Conservation (phyloP, 139 green algal species). For the Chlamydomonas schloesseri region DNA sequence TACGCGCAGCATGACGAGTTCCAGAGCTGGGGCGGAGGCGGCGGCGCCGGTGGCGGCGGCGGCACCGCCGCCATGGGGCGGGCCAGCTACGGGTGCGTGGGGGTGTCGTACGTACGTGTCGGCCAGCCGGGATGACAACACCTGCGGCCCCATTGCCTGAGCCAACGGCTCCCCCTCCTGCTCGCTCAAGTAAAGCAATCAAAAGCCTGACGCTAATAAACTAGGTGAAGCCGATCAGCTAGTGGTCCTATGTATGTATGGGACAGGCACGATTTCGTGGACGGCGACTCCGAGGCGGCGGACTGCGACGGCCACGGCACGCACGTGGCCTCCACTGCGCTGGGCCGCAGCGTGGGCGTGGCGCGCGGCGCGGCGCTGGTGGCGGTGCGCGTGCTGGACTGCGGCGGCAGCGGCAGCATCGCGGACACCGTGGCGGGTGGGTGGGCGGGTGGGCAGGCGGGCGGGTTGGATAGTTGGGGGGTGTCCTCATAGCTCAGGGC, state of each 20-base stretch:
- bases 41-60: not conserved
- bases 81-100: not conserved
- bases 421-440: slow-evolving; percentile 71
- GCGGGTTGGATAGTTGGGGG: not conserved
- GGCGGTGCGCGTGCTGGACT: slow-evolving; percentile 83
- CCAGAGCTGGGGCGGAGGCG: not conserved
- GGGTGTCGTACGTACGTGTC: not conserved
- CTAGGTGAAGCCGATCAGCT: no score
- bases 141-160: no score
- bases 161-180: no score
- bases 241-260: no score
- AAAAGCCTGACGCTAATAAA: no score
- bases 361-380: slow-evolving; percentile 81
- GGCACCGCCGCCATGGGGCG: no score
- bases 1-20: slow-evolving; percentile 75
- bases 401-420: slow-evolving; percentile 73
- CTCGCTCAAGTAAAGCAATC: no score
- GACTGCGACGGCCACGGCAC: slow-evolving; percentile 89
- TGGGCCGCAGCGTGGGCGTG: slow-evolving; percentile 77
- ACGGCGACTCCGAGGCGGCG: slow-evolving; percentile 57
- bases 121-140: no score
- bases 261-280: slow-evolving; percentile 71
- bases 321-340: slow-evolving; percentile 76
- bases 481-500: no score
- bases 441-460: no score